Evolutionary conservation across 2,329 filamentous ascomycete species (phyloP), one percentile per base, ranked within the genome.

Genomic region (Metarhizium robertsii): DNA sequence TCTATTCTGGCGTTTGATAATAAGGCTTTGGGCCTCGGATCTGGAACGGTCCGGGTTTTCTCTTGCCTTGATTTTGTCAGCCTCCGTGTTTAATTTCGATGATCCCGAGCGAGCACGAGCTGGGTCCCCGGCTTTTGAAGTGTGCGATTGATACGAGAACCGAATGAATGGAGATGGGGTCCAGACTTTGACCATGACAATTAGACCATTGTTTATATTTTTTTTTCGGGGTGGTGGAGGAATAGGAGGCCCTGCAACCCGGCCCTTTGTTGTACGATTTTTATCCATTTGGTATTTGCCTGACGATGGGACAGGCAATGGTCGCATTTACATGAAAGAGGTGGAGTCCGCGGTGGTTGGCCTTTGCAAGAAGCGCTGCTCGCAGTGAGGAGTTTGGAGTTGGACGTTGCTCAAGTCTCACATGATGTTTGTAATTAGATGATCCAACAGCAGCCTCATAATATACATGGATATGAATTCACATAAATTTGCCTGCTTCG

Each of bases 351-450:
- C 45, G 45, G 20, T 8, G 25, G 20, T 48, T 14, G 25, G 20
- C 25, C 45, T 16, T 13, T 6, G 11, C 18, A 14, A 30, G 14
- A 16, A 14, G 45, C 3, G 7, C 20, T 29, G 25, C 47, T 46
- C n/a, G 14, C 38, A 42, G 43, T 32, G 49, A 38, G 45, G 55
- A 45, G 49, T 55, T 55, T 57, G 55, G 55, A 54, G 55, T 54
- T 54, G 4, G 30, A n/a, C 30, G 18, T 32, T 53, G 51, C 51
- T 46, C 16, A 53, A 40, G 29, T 30, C 40, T 40, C 51, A 16
- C 13, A 29, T 48, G 25, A 30, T 48, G 20, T 48, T 48, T 48
- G 45, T 30, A 48, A 30, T 18, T 18, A 16, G 51, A 6, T 38
- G 49, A 51, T 51, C 30, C 49, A 51, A 18, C 5, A 45, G 18